A percentile compares a stretch with the other conserved stretches of the same genome.
These are phyloP conservation scores for Goffeauzyma gilvescens DNA, from an alignment of 768 basidiomycete species.

Conservation along the genomic window DNA sequence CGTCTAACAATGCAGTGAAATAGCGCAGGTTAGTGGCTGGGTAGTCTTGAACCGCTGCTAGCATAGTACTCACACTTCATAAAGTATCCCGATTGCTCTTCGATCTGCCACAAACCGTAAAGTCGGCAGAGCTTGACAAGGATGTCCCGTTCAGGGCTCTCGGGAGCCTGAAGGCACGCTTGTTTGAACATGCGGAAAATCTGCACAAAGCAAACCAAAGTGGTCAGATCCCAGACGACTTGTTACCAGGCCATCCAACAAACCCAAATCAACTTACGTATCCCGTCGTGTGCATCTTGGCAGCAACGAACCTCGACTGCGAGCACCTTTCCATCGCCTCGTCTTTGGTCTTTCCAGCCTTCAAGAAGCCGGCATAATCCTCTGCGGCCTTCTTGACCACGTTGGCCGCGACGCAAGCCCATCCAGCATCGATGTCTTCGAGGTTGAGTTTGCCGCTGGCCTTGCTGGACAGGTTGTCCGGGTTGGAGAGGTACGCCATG, in stretches of 20 bases:
- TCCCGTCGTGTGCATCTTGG: constrained; percentile 33
- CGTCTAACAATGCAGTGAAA: constrained; percentile 16
- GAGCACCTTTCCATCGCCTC: constrained; percentile 35
- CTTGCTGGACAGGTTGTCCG: constrained; percentile 24
- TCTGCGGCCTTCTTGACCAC: constrained; percentile 34
- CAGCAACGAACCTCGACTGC: constrained; percentile 34
- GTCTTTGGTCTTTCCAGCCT: constrained; percentile 31
- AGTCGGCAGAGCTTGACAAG: constrained; percentile 31
- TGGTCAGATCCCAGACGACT: neutral
- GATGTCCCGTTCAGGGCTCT: constrained; percentile 25
- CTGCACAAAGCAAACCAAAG: constrained; percentile 17
- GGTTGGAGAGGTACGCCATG: constrained; percentile 32
- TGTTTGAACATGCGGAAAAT: constrained; percentile 33
- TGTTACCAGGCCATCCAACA: neutral
- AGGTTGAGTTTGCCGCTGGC: constrained; percentile 28
- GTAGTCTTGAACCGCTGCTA: too few species aligned
- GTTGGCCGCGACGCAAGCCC: constrained; percentile 34
- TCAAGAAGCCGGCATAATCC: constrained; percentile 27
- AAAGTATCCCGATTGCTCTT: constrained; percentile 35
- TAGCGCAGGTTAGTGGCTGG: too few species aligned
- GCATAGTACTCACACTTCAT: constrained; percentile 31
- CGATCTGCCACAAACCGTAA: constrained; percentile 35
- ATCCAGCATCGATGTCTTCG: constrained; percentile 31
- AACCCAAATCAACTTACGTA: constrained; percentile 9
- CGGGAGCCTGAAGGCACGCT: constrained; percentile 29